These are phyloP conservation scores for Russula ochroleuca DNA, from an alignment of 768 basidiomycete species.

Conservation along the genomic window DNA sequence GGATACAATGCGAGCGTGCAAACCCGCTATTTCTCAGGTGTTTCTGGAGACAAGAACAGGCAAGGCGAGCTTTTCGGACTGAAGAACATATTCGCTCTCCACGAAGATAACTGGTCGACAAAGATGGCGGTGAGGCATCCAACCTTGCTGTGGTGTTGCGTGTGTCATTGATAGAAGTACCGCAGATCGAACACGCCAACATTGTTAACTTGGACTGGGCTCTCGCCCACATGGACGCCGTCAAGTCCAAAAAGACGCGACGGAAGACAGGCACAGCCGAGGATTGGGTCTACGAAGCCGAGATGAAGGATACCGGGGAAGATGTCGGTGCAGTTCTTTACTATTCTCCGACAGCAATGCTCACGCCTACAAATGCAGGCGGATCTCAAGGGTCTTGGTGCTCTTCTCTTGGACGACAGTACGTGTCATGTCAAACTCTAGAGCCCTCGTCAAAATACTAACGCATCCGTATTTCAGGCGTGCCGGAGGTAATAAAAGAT, in stretches of 20 bases:
- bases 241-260: conserved; percentile 30
- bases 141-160: not conserved
- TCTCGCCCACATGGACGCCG: conserved; percentile 56
- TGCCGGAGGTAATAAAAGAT: conserved; percentile 42
- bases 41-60: conserved; percentile 69
- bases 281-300: conserved; percentile 45
- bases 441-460: conserved; percentile 32
- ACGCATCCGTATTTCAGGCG: conserved; percentile 24
- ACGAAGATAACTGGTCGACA: conserved; percentile 64
- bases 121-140: conserved; percentile 59
- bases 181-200: conserved; percentile 73
- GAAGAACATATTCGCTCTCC: conserved; percentile 78
- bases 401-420: conserved; percentile 42
- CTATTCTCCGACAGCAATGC: not conserved
- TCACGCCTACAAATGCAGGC: conserved; percentile 29
- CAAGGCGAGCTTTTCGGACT: conserved; percentile 84
- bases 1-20: conserved; percentile 81
- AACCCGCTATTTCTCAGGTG: conserved; percentile 77
- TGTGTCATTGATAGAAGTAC: not conserved
- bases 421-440: conserved; percentile 6
- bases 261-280: conserved; percentile 31
- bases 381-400: conserved; percentile 53
- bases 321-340: conserved; percentile 15
- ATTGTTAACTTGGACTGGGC: conserved; percentile 79
- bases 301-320: conserved; percentile 43